A percentile compares a stretch with the other conserved stretches of the same genome.
These are phyloP conservation scores for Gaillardinia entomophila DNA, from an alignment of 805 yeast species.

Conservation along the genomic window DNA sequence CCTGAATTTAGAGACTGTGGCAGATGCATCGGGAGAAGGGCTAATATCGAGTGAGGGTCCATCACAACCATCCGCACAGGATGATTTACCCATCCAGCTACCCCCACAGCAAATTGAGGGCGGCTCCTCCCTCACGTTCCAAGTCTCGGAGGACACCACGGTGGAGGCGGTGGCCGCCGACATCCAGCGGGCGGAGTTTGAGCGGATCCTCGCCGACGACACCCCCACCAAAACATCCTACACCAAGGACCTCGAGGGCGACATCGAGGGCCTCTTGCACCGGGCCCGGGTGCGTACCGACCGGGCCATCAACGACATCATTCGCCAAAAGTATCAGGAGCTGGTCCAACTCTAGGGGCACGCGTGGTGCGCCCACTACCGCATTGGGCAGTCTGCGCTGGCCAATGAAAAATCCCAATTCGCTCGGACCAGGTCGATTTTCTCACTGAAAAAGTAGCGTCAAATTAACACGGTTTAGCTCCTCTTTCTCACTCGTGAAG, in stretches of 20 bases:
- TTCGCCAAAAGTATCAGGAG: background rate
- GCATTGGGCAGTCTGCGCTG: slow-evolving; percentile 21
- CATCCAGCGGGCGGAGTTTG: slow-evolving; percentile 16
- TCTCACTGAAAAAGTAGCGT: slow-evolving; percentile 15
- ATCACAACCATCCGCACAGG: too few relatives aligned
- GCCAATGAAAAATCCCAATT: slow-evolving; percentile 27
- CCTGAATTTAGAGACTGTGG: too few relatives aligned
- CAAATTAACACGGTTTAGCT: slow-evolving; percentile 6
- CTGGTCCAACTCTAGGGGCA: too few relatives aligned
- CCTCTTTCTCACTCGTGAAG: slow-evolving; percentile 5
- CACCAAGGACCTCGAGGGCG: slow-evolving; percentile 27
- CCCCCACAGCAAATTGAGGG: too few relatives aligned
- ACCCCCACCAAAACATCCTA: slow-evolving; percentile 4
- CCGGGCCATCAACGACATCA: slow-evolving; percentile 11
- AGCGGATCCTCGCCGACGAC: slow-evolving; percentile 8
- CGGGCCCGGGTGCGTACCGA: slow-evolving; percentile 24
- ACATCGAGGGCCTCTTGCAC: slow-evolving; percentile 16
- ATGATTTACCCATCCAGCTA: too few relatives aligned
- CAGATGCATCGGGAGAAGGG: too few relatives aligned
- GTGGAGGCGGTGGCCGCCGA: slow-evolving; percentile 21
- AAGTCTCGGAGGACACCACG: slow-evolving; percentile 14
- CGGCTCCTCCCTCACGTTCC: slow-evolving; percentile 2
- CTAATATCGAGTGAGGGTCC: too few relatives aligned
- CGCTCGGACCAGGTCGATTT: slow-evolving; percentile 6
- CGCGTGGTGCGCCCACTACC: slow-evolving; percentile 10